Evolutionary conservation across 768 basidiomycete species (phyloP), one percentile per base, ranked within the genome.

Genomic region (Galerina marginata): DNA sequence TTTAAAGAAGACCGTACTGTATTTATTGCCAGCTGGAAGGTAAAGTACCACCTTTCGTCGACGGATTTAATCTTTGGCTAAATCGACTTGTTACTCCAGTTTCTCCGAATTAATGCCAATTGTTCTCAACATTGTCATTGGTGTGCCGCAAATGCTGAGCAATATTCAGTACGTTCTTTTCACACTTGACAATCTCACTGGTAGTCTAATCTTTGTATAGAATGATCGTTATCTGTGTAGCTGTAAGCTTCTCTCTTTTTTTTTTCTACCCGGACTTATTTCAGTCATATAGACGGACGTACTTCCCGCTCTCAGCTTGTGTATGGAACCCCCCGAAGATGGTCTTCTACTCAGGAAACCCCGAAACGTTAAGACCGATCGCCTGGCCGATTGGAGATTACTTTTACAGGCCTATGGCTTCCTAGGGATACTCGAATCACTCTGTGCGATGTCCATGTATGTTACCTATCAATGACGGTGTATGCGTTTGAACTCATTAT

Each of bases 51-150:
- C 7, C 2, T 33, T 33, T 33, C 7, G 2, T 33, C 29, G 29
- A 7, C 29, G 29, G 29, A 33, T 33, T 7, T 20, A 20, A 33
- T 7, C 7, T 33, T 33, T 33, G 5, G 29, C 29, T 3, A 33
- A 33, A 33, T 7, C 29, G 29, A 7, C 7, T 33, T 33, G 4
- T 33, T 33, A 33, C 15, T 12, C 20, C 37, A 81, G 81, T 64
- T 88, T 86, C 74, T 83, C 84, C 6, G 86, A 87, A 64, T 75
- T 87, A 46, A 84, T 87, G 79, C 85, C 86, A 2, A 81, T 88
- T 55, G 45, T 88, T 6, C 67, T 84, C 53, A 85, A 83, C 61
- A 75, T 84, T 50, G 59, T 78, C 10, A 64, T 72, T 16, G 75
- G 71, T 16, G 65, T 77, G 4, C 76, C 75, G 11, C 75, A 76